These are phyloP conservation scores for Nigrograna mackinnonii DNA, from an alignment of 2,329 filamentous ascomycete genomes.

Conservation along the genomic window DNA sequence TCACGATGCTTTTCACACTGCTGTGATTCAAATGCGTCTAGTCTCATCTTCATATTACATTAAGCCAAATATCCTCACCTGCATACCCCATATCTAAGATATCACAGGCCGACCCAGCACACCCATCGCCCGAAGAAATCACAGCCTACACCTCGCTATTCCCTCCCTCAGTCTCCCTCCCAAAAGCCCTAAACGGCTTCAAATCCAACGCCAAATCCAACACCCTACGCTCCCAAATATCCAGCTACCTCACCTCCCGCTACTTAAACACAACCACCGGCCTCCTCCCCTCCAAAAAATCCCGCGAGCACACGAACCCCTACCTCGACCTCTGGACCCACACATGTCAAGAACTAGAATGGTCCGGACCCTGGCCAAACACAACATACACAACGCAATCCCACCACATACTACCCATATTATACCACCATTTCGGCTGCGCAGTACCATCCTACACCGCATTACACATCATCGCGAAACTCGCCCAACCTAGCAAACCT, in stretches of 20 bases:
- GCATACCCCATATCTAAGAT: background rate
- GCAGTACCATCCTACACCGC: conserved; percentile 70
- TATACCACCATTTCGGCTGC: conserved; percentile 82
- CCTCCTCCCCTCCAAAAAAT: conserved; percentile 41
- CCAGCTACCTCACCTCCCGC: conserved; percentile 60
- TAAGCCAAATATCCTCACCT: background rate
- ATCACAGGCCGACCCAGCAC: conserved; percentile 18
- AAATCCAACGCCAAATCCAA: conserved; percentile 67
- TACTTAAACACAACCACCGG: conserved; percentile 45
- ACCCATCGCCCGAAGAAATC: conserved; percentile 54
- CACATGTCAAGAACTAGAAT: conserved; percentile 66
- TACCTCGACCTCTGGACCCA: conserved; percentile 71
- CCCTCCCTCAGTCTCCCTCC: conserved; percentile 60
- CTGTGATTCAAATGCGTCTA: background rate
- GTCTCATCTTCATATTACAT: background rate
- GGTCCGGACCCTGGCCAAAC: conserved; percentile 62
- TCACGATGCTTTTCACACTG: background rate
- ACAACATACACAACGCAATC: conserved; percentile 58
- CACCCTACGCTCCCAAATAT: conserved; percentile 62
- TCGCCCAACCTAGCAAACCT: conserved; percentile 45
- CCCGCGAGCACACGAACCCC: conserved; percentile 61
- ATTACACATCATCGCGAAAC: conserved; percentile 61
- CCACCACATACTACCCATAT: conserved; percentile 71
- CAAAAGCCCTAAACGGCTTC: conserved; percentile 66
- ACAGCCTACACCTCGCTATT: conserved; percentile 71